Evolutionary conservation across 2,329 filamentous ascomycete species (phyloP).

Genomic region (Zymoseptoria ardabiliae): DNA sequence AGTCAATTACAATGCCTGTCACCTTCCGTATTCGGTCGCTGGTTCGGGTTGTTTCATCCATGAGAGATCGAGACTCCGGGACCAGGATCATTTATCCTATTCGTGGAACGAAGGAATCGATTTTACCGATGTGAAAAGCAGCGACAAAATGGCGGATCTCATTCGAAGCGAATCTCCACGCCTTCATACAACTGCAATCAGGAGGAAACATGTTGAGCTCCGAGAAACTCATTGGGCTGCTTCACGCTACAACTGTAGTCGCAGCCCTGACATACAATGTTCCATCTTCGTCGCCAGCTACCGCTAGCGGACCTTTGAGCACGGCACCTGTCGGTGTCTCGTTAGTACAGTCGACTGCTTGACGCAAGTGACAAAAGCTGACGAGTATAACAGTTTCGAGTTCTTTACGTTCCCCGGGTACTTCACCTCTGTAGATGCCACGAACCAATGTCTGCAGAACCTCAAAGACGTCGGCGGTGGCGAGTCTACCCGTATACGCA

Average conservation of each 20-base stretch:
- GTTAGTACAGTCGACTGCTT: not conserved
- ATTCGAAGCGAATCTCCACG: not conserved
- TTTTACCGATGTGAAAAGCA: too few species aligned
- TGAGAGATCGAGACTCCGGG: too few species aligned
- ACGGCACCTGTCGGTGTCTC: conserved; percentile 1
- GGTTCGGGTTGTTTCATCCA: too few species aligned
- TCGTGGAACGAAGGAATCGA: not conserved
- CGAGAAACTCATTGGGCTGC: not conserved
- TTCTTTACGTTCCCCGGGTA: conserved; percentile 53
- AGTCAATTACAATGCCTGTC: not conserved
- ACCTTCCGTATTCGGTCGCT: not conserved
- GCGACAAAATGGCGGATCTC: not conserved
- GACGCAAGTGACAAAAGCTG: not conserved
- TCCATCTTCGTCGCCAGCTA: not conserved
- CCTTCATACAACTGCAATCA: not conserved
- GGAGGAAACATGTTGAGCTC: not conserved
- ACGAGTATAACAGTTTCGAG: conserved; percentile 26
- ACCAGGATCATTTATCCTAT: not conserved
- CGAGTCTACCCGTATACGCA: conserved; percentile 47
- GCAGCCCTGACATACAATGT: not conserved
- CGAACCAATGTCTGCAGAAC: conserved; percentile 45
- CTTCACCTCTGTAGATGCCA: conserved; percentile 44
- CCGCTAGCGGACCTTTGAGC: not conserved
- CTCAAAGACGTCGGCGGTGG: conserved; percentile 42
- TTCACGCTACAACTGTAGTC: not conserved